These are phyloP conservation scores for Amanita subjunquillea DNA, from an alignment of 768 basidiomycete genomes.

Conservation along the genomic window DNA sequence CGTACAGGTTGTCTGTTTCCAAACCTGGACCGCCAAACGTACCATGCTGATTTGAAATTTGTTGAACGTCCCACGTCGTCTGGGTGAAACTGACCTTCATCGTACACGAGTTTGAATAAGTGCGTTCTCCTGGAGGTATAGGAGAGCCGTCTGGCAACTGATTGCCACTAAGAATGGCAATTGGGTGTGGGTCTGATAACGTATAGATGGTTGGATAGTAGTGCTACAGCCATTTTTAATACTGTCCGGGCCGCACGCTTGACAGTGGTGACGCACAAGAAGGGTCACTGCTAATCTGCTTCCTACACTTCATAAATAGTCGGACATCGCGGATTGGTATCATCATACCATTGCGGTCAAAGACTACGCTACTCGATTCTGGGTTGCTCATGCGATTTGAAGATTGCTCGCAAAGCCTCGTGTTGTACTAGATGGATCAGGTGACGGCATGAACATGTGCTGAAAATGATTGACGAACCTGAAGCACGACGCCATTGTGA, in stretches of 20 bases:
- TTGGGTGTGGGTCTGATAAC: conserved; percentile 54
- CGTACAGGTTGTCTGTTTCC: conserved; percentile 48
- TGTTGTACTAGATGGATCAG: conserved; percentile 24
- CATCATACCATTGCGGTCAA: conserved; percentile 54
- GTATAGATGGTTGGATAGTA: conserved; percentile 64
- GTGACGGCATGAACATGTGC: background rate
- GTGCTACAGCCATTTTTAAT: conserved; percentile 29
- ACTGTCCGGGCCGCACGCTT: conserved; percentile 8
- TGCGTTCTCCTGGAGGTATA: conserved; percentile 31
- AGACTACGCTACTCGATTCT: conserved; percentile 57
- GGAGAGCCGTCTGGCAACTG: conserved; percentile 47
- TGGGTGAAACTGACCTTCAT: conserved; percentile 51
- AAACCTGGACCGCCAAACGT: conserved; percentile 57
- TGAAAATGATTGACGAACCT: conserved; percentile 19
- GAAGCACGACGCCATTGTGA: conserved; percentile 44
- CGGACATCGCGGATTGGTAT: background rate
- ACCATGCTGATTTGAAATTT: conserved; percentile 42
- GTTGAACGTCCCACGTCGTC: background rate
- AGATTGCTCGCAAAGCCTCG: conserved; percentile 30
- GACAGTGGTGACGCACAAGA: conserved; percentile 29
- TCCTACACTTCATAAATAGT: conserved; percentile 26
- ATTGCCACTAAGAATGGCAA: conserved; percentile 57
- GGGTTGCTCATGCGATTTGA: conserved; percentile 38
- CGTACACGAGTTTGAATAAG: conserved; percentile 65
- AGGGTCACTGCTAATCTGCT: conserved; percentile 55